Evolutionary conservation across 192 early-diverging fungal species (phyloP), one percentile per base, ranked within the genome.

Genomic region (Irineochytrium annulatum): DNA sequence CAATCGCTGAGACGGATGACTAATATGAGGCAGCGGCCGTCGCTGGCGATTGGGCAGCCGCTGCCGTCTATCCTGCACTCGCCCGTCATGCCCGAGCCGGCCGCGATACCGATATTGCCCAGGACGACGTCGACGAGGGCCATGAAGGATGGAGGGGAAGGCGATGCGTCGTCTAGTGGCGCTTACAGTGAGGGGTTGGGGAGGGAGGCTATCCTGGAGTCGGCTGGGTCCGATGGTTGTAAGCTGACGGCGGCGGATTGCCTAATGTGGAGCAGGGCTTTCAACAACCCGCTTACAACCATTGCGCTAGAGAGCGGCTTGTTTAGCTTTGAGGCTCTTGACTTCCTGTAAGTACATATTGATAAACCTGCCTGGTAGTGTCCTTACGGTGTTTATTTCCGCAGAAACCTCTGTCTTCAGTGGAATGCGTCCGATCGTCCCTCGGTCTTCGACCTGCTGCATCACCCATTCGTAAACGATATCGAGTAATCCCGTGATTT

Each of bases 261-360:
- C 46, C 24, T 49, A 6, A 8, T 49, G 46, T 49, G 26, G 6
- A 49, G 46, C 24, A 49, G 8, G 46, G 46, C 24, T 17, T 14
- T 49, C 13, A 49, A 49, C 24, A 49, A 49, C 26, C 46, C 46
- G 17, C 22, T 49, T 14, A 49, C 26, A 24, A 49, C 26, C 17
- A 49, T 24, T 20, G 46, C 46, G 46, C 26, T 49, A 24, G 46
- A 49, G 22, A 49, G 46, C 24, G 46, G 46, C 13, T 6, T 8
- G 46, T 49, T 49, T 22, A 20, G 17, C 24, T 49, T 22, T 24
- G 46, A 49, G 6, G 46, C 46, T 22, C 24, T 49, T 8, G 46
- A 49, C 24, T 49, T 49, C 46, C 8, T 49, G 46, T 49, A 24
- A 49, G 46, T 49, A 22, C 22, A 49, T 49, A 8, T 22, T 20